Conservation (phyloP, 768 basidiomycete species). For the Calocera viscosa region DNA sequence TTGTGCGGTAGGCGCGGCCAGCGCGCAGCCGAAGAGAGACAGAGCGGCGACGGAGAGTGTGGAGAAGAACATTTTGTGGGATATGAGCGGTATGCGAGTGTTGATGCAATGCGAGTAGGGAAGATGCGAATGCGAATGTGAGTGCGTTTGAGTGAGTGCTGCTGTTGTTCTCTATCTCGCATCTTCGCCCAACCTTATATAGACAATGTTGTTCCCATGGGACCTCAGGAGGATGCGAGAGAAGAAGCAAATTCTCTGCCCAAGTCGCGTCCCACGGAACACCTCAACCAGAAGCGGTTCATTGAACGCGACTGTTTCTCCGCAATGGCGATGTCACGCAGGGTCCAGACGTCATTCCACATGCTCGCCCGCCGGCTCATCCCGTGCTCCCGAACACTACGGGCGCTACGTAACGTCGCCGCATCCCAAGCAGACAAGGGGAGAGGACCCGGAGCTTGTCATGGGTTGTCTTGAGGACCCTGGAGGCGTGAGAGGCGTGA, state of each 20-base stretch:
- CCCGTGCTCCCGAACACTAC: neutral
- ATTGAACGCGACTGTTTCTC: neutral
- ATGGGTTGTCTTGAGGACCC: neutral
- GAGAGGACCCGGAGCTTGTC: neutral
- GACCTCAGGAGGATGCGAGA: neutral
- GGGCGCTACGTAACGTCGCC: neutral
- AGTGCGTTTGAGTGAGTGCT: too few species aligned
- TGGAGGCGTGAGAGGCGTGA: neutral
- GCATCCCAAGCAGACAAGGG: neutral
- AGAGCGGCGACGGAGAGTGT: neutral
- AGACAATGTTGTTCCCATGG: neutral
- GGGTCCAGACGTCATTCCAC: neutral
- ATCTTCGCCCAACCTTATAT: too few species aligned
- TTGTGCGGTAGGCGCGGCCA: neutral
- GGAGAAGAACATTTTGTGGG: neutral
- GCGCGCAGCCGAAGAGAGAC: neutral
- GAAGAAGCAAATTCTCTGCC: neutral
- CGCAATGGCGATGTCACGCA: neutral
- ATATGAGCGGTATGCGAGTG: neutral
- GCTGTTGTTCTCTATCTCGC: too few species aligned
- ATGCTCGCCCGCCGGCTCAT: neutral
- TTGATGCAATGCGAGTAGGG: neutral
- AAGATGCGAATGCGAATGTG: neutral
- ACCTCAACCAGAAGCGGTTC: neutral
- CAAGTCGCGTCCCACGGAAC: neutral